These are phyloP conservation scores for Fusarium pseudograminearum DNA, from an alignment of 2,329 filamentous ascomycete species.

Conservation along the genomic window DNA sequence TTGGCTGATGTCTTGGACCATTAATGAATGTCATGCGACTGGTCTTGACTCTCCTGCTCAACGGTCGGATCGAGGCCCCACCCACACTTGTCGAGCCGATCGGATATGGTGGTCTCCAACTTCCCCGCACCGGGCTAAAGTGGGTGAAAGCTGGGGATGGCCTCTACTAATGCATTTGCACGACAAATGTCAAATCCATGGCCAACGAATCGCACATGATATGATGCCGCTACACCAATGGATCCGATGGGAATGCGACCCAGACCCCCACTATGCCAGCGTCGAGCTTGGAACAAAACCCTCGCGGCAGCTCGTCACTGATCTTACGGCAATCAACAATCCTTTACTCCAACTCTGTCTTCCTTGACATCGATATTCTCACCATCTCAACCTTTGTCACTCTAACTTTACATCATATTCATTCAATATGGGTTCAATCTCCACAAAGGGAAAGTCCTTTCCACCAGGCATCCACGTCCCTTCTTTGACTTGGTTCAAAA, in stretches of 20 bases:
- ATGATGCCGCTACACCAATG: conserved; percentile 32
- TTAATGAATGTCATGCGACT: conserved; percentile 20
- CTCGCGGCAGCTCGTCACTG: conserved; percentile 19
- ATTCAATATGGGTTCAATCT: conserved; percentile 48
- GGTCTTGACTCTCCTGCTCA: conserved; percentile 8
- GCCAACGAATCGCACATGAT: conserved; percentile 28
- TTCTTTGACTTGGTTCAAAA: conserved; percentile 66
- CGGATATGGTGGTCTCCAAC: conserved; percentile 45
- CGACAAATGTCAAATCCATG: conserved; percentile 4
- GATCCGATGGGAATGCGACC: conserved; percentile 12
- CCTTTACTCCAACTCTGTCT: conserved; percentile 8
- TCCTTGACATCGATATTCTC: background rate
- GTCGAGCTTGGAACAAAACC: conserved; percentile 18
- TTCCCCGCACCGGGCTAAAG: conserved; percentile 43
- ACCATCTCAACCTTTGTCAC: background rate
- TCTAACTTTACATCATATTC: background rate
- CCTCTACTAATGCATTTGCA: conserved; percentile 5
- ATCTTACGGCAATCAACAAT: conserved; percentile 20
- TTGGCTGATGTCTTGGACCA: conserved; percentile 6
- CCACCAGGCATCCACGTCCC: conserved; percentile 69
- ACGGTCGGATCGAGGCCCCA: conserved; percentile 46
- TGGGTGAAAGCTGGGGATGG: conserved; percentile 15
- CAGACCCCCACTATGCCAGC: conserved; percentile 22
- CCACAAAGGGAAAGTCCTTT: conserved; percentile 50
- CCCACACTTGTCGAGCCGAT: conserved; percentile 46